A percentile compares a stretch with the other conserved stretches of the same genome.
These are phyloP conservation scores for Orbilia oligospora DNA, from an alignment of 2,329 filamentous ascomycete species.

Conservation along the genomic window DNA sequence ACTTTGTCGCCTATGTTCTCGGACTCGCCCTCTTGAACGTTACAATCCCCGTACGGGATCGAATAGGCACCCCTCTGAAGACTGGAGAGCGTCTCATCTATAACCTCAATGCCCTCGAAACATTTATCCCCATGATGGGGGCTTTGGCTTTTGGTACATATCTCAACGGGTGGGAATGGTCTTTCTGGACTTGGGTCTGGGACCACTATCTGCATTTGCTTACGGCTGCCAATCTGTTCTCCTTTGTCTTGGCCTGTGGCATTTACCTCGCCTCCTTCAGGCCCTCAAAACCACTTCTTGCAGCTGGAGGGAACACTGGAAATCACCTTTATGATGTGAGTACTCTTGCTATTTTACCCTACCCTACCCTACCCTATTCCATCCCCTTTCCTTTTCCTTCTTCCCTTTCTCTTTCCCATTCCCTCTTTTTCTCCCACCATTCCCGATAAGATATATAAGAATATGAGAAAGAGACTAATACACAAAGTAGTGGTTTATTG, in stretches of 20 bases:
- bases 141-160: slow-evolving; percentile 80
- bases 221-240: slow-evolving; percentile 84
- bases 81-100: slow-evolving; percentile 63
- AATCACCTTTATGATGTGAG: slow-evolving; percentile 84
- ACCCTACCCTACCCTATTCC: too few species aligned
- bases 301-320: slow-evolving; percentile 83
- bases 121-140: slow-evolving; percentile 76
- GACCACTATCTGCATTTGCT: slow-evolving; percentile 90
- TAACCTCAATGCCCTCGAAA: slow-evolving; percentile 66
- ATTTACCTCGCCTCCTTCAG: slow-evolving; percentile 89
- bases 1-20: slow-evolving; percentile 78
- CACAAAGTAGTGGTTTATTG: slow-evolving; percentile 81
- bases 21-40: slow-evolving; percentile 76
- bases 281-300: slow-evolving; percentile 77
- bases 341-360: too few species aligned
- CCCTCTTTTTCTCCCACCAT: neutral
- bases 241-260: slow-evolving; percentile 79
- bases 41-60: slow-evolving; percentile 80
- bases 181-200: slow-evolving; percentile 92
- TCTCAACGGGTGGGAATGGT: slow-evolving; percentile 81
- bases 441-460: neutral
- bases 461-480: neutral
- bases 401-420: too few species aligned
- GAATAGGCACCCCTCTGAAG: slow-evolving; percentile 76
- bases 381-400: too few species aligned